Conservation (phyloP, 495 filamentous ascomycete species). For the Filosporella fistucella region DNA sequence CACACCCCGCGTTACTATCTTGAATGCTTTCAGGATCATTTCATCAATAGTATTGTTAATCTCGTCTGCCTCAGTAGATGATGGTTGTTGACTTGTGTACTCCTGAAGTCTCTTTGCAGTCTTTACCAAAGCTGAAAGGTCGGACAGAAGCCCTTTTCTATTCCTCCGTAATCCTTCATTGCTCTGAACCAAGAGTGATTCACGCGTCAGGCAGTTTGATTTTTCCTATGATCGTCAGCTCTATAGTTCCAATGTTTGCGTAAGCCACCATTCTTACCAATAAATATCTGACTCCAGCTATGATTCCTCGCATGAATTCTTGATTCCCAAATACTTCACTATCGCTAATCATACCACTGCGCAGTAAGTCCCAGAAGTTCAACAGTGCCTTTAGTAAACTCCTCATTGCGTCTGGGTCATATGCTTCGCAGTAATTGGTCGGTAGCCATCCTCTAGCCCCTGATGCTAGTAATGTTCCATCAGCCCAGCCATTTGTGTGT, state of each 20-base stretch:
- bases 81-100: constrained; percentile 36
- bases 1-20: constrained; percentile 86
- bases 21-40: constrained; percentile 89
- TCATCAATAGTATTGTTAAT: constrained; percentile 81
- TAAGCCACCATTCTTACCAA: constrained; percentile 50
- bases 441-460: constrained; percentile 94
- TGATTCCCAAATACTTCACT: constrained; percentile 75
- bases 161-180: constrained; percentile 74
- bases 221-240: constrained; percentile 58
- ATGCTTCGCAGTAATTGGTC: constrained; percentile 96
- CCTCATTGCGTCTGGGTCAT: constrained; percentile 81
- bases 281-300: constrained; percentile 86
- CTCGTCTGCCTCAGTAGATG: constrained; percentile 46
- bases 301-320: constrained; percentile 86
- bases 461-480: constrained; percentile 87
- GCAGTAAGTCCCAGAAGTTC: constrained; percentile 87
- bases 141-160: constrained; percentile 81
- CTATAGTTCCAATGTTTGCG: neutral
- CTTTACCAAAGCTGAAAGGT: constrained; percentile 85
- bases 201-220: constrained; percentile 81
- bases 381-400: constrained; percentile 81
- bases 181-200: constrained; percentile 65
- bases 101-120: constrained; percentile 78
- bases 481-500: constrained; percentile 98
- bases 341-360: constrained; percentile 58